Base-by-base conservation (phyloP, 257 asterid genomes). In the Solanum paucissectum region DNA sequence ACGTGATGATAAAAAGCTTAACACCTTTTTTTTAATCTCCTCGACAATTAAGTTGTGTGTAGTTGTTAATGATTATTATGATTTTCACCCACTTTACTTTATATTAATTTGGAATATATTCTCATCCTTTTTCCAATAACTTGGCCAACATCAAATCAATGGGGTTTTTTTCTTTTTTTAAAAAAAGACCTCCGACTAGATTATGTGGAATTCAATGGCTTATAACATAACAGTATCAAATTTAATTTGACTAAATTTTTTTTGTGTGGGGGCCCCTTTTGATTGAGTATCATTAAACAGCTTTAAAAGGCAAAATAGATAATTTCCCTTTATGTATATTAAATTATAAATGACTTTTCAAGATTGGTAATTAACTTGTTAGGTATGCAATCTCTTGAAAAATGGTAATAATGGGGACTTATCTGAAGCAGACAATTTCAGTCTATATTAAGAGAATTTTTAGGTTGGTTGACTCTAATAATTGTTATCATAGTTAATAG, bases 91-190 rank as follows among this genome's bases (percentile, higher is more conserved):
- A 14, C 62, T 9, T 55, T n/a, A 66, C 86, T 76, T 88, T 89
- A 83, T 85, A 68, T 60, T 83, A 83, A 52, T 58, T 87, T 88
- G 90, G 89, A 88, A 86, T 55, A 20, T 55, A 55, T 69, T 42
- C 75, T 77, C 49, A 83, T 88, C 49, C 37, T 11, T 73, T 77
- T 44, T 77, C 75, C 90, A 69, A 58, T 83, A 88, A 83, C 71
- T 88, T 90, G 83, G 74, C 87, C 83, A 82, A 89, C 89, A 89
- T 87, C 60, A 49, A 88, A 87, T 71, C 69, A 82, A 60, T 32
- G 32, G 14, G 29, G 12, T 6, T 9, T 58, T 55, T 5, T 52
- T 52, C 20, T 52, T 52, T 52, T 52, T 18, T 1, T 0, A 58
- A 9, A 33, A 71, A 32, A 33, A 32, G 66, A 84, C 12, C 29